phyloP scores from a whole-genome alignment of 1,284 basidiomycete genomes.

The Malassezia restricta region DNA sequence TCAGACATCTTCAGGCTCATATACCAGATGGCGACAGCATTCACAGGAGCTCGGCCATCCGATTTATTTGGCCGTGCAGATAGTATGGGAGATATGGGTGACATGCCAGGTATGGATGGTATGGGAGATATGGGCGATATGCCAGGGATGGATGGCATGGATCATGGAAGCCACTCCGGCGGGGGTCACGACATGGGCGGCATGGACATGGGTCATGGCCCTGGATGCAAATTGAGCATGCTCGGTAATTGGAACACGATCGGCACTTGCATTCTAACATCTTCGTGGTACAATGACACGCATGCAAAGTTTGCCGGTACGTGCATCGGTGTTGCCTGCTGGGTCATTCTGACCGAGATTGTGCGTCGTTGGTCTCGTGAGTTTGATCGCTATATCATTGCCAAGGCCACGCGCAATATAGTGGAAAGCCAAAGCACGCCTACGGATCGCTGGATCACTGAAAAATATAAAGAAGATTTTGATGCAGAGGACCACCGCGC shows the following conservation, averaged over 20 bases:
- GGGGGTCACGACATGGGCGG: background rate
- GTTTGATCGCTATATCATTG: constrained; percentile 30
- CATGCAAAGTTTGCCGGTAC: constrained; percentile 31
- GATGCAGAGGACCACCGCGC: background rate
- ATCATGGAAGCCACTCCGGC: background rate
- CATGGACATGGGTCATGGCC: background rate
- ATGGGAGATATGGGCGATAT: constrained; percentile 10
- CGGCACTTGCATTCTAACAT: constrained; percentile 23
- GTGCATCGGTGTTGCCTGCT: constrained; percentile 34
- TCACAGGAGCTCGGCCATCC: too few relatives aligned
- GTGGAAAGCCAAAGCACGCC: background rate
- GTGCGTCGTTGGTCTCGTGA: constrained; percentile 30
- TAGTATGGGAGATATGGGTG: background rate
- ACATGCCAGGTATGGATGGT: background rate
- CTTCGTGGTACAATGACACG: constrained; percentile 26
- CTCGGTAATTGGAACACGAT: constrained; percentile 14
- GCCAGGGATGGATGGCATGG: background rate
- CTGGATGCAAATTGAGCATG: background rate
- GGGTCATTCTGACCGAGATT: constrained; percentile 33
- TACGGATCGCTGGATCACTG: background rate
- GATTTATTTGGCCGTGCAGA: too few relatives aligned
- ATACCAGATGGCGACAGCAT: too few relatives aligned
- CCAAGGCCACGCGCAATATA: background rate
- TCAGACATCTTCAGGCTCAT: too few relatives aligned
- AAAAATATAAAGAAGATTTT: background rate